Percentiles rank a stretch among this genome's conserved stretches.
These are phyloP conservation scores for Puccinia novopanici DNA, from an alignment of 1,284 basidiomycete genomes.

Conservation along the genomic window DNA sequence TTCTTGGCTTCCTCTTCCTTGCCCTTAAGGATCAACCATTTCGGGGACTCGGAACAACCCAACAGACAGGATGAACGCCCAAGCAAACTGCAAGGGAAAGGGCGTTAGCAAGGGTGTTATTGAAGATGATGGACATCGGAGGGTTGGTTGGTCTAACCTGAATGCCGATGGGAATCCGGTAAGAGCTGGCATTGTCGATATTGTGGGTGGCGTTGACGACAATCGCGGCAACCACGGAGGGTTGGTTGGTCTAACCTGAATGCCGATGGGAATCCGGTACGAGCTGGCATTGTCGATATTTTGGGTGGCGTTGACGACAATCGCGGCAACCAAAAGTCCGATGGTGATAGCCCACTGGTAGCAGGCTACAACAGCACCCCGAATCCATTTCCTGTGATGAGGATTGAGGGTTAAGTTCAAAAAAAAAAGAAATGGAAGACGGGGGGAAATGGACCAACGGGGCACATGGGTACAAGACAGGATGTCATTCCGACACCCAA, in stretches of 20 bases:
- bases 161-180: slow-evolving; percentile 57
- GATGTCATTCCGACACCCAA: slow-evolving; percentile 57
- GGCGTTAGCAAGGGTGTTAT: not conserved
- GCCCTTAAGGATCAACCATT: slow-evolving; percentile 47
- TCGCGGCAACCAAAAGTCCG: slow-evolving; percentile 46
- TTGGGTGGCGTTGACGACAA: slow-evolving; percentile 55
- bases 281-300: slow-evolving; percentile 51
- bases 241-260: slow-evolving; percentile 53
- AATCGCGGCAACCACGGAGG: slow-evolving; percentile 44
- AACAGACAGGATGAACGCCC: slow-evolving; percentile 39
- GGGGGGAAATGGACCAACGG: slow-evolving; percentile 52
- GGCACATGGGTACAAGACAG: slow-evolving; percentile 56
- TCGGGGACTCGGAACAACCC: slow-evolving; percentile 49
- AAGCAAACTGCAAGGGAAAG: slow-evolving; percentile 27
- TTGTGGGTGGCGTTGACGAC: slow-evolving; percentile 55
- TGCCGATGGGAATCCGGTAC: slow-evolving; percentile 57
- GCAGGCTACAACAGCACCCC: slow-evolving; percentile 58
- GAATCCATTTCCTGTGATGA: slow-evolving; percentile 55
- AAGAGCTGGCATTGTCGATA: slow-evolving; percentile 52
- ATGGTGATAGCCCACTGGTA: slow-evolving; percentile 59
- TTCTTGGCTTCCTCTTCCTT: slow-evolving; percentile 35
- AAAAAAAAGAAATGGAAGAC: not conserved
- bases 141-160: slow-evolving; percentile 51
- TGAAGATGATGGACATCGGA: not conserved
- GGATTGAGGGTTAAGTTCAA: not conserved